Percentiles rank a stretch among this genome's conserved stretches.
Evolutionary conservation across 345 rosid species (phyloP).

Genomic region (Barbarea vulgaris): DNA sequence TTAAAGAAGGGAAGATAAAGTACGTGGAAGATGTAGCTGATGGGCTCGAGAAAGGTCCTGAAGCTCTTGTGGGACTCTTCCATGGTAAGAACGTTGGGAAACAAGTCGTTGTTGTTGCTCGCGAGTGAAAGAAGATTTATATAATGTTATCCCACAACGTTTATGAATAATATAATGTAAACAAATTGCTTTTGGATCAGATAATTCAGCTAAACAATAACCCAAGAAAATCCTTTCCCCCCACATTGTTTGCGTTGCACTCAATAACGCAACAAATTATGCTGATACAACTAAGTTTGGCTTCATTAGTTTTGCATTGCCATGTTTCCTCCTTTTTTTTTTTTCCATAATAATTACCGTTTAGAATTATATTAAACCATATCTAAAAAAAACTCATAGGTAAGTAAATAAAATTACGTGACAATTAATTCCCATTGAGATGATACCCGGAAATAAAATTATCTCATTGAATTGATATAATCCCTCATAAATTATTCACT

Average conservation of each 20-base stretch:
- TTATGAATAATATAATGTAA: not conserved
- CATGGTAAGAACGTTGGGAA: slow-evolving; percentile 62
- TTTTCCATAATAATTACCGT: not conserved
- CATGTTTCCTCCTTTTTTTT: not conserved
- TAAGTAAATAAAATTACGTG: not conserved
- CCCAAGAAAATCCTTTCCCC: not conserved
- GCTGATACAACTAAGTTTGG: not conserved
- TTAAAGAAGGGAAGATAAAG: slow-evolving; percentile 53
- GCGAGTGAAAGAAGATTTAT: slow-evolving; percentile 8
- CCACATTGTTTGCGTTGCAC: slow-evolving; percentile 17
- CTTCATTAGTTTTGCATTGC: slow-evolving; percentile 19
- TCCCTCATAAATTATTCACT: too few species aligned
- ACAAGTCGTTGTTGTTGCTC: slow-evolving; percentile 48
- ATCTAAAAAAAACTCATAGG: too few species aligned
- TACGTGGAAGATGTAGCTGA: slow-evolving; percentile 64
- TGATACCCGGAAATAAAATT: too few species aligned
- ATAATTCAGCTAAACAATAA: not conserved
- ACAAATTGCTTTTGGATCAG: not conserved
- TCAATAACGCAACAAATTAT: slow-evolving; percentile 10
- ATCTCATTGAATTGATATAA: not conserved
- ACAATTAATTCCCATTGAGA: too few species aligned
- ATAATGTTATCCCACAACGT: not conserved
- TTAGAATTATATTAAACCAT: not conserved
- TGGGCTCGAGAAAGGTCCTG: slow-evolving; percentile 57
- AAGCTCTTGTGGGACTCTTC: slow-evolving; percentile 58